Evolutionary conservation across 2,329 filamentous ascomycete species (phyloP).

Genomic region (Cercospora sojina): DNA sequence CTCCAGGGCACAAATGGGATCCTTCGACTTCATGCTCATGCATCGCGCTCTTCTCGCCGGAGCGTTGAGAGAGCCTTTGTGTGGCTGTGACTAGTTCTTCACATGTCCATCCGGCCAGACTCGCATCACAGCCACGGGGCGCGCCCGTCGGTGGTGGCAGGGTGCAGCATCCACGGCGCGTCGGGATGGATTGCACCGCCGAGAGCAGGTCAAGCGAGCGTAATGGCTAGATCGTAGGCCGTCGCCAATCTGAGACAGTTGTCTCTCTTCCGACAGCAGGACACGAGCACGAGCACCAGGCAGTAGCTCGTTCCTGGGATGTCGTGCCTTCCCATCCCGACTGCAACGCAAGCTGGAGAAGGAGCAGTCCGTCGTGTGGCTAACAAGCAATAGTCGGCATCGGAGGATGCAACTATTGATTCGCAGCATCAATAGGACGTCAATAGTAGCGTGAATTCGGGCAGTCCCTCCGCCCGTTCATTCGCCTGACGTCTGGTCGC

Average conservation of each 20-base stretch:
- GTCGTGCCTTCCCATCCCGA: neutral
- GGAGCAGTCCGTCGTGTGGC: neutral
- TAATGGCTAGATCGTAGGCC: neutral
- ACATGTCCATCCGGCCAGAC: neutral
- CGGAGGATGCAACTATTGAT: neutral
- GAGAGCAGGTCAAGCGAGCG: neutral
- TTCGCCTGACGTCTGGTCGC: neutral
- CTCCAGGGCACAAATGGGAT: neutral
- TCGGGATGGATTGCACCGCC: neutral
- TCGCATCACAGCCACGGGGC: neutral
- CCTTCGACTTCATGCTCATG: neutral
- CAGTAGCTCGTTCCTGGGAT: neutral
- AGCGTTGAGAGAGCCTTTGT: neutral
- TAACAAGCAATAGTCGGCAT: neutral
- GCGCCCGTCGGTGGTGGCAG: neutral
- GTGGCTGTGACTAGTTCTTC: neutral
- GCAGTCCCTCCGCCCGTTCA: neutral
- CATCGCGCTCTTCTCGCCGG: neutral
- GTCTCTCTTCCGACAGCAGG: neutral
- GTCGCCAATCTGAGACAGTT: neutral
- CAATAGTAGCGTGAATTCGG: neutral
- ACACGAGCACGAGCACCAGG: neutral
- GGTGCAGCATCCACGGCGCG: neutral
- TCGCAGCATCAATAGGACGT: neutral
- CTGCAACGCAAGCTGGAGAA: neutral